Conservation (phyloP, 179 eudicot species). For the Vitellaria paradoxa region DNA sequence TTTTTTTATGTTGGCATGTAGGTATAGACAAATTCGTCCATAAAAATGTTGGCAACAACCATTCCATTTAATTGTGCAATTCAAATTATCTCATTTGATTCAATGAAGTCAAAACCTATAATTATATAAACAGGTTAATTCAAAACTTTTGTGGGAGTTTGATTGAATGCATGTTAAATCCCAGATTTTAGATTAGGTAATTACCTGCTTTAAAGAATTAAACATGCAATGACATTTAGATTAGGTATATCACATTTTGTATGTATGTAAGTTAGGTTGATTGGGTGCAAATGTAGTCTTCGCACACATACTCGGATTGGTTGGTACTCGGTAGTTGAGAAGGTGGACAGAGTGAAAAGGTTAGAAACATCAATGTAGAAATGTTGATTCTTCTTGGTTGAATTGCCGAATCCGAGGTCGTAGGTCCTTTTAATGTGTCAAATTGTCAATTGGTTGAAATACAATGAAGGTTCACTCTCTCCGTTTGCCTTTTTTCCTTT, state of each 20-base stretch:
- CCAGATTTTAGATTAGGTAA: not conserved
- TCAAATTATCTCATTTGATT: too few species aligned
- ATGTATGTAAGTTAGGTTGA: not conserved
- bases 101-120: too few species aligned
- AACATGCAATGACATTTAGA: too few species aligned
- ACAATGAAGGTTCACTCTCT: too few species aligned
- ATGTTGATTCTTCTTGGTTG: constrained; percentile 1
- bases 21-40: not conserved
- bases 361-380: not conserved
- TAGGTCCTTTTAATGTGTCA: not conserved
- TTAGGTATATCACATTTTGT: not conserved
- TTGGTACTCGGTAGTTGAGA: not conserved
- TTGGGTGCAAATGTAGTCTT: not conserved
- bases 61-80: too few species aligned
- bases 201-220: too few species aligned
- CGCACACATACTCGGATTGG: not conserved
- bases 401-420: not conserved
- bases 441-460: too few species aligned
- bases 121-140: not conserved
- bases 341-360: not conserved
- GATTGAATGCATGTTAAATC: not conserved
- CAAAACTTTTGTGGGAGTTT: not conserved
- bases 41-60: not conserved
- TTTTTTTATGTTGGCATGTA: constrained; percentile 7
- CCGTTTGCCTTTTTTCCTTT: not conserved